Percentiles rank a stretch among this genome's conserved stretches.
Conservation (phyloP, 2,329 filamentous ascomycete species). For the Diplodia seriata region DNA sequence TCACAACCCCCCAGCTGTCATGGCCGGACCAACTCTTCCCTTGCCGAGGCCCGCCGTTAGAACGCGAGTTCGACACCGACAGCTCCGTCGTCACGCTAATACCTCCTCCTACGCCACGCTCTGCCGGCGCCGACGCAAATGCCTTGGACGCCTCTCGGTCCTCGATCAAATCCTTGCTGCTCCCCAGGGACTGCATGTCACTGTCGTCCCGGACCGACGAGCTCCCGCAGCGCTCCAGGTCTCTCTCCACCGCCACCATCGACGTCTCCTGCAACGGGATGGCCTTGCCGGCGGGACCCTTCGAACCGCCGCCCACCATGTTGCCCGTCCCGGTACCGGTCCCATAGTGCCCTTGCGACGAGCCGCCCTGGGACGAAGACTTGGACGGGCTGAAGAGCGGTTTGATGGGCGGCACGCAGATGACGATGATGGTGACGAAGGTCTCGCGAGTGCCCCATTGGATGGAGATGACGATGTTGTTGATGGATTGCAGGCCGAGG, state of each 20-base stretch:
- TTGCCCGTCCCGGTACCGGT: background rate
- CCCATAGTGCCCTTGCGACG: background rate
- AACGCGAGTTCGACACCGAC: background rate
- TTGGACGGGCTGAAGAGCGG: constrained; percentile 56
- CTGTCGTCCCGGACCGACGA: background rate
- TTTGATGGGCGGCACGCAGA: constrained; percentile 53
- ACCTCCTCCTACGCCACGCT: background rate
- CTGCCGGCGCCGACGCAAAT: background rate
- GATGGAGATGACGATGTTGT: constrained; percentile 47
- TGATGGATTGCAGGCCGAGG: constrained; percentile 47
- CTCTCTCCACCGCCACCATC: background rate
- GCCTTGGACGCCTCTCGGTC: constrained; percentile 6
- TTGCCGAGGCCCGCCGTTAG: background rate
- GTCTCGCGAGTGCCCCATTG: constrained; percentile 56
- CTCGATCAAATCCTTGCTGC: constrained; percentile 17
- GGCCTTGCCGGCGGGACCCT: background rate
- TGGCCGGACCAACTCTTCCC: background rate
- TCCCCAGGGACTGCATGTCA: background rate
- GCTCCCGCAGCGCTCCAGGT: background rate
- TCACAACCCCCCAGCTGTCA: background rate
- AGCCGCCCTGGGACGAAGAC: constrained; percentile 58
- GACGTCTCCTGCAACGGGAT: background rate
- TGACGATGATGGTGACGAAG: constrained; percentile 55
- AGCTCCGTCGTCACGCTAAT: constrained; percentile 13
- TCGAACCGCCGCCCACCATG: background rate